These are phyloP conservation scores for Chlamydomonas sp. DNA, from an alignment of 139 green algal species.

Conservation along the genomic window DNA sequence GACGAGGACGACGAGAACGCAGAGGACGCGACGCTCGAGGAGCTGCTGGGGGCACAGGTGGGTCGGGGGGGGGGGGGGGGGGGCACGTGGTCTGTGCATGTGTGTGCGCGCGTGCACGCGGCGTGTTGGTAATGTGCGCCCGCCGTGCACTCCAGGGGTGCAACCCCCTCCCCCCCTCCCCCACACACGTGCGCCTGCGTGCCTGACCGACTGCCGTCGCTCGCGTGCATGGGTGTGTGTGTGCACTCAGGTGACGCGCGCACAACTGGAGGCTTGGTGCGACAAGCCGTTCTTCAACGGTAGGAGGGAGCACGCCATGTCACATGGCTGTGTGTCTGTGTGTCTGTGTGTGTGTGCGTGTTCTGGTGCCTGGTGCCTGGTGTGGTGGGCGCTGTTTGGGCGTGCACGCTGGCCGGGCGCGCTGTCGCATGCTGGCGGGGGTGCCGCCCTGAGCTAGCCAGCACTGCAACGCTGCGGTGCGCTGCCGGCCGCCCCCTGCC, in stretches of 20 bases:
- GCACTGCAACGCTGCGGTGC: neutral
- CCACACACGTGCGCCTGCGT: too few species aligned
- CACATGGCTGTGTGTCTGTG: too few species aligned
- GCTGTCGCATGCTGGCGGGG: neutral
- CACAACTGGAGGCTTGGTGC: conserved; percentile 39
- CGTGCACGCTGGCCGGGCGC: neutral
- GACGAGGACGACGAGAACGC: conserved; percentile 1
- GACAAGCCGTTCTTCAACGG: conserved; percentile 35
- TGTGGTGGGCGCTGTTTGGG: neutral
- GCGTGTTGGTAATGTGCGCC: too few species aligned
- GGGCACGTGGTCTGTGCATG: too few species aligned
- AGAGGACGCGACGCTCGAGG: neutral
- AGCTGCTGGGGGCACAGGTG: too few species aligned
- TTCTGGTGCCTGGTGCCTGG: neutral
- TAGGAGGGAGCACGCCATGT: too few species aligned
- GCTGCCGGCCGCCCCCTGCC: neutral
- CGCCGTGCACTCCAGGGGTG: too few species aligned
- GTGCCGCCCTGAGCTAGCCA: neutral
- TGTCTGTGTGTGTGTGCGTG: neutral
- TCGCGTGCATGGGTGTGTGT: neutral
- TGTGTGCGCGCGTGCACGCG: too few species aligned
- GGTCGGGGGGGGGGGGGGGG: too few species aligned
- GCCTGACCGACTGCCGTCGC: too few species aligned
- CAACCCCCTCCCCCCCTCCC: too few species aligned
- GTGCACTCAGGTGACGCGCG: conserved; percentile 16